Conservation (phyloP, 805 yeast species). For the Candida awuae region DNA sequence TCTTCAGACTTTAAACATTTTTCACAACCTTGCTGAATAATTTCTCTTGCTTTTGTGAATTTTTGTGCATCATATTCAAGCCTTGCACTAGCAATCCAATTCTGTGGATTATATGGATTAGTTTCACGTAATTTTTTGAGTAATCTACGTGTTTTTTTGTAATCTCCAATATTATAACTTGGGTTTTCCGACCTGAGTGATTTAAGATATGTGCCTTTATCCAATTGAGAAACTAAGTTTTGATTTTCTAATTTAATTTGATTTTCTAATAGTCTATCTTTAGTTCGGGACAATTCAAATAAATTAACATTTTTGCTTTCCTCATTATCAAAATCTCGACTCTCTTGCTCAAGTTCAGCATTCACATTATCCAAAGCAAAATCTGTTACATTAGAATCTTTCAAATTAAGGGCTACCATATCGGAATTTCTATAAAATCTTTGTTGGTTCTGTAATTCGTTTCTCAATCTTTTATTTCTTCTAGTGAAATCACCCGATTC, state of each 20-base stretch:
- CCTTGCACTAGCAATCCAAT: slow-evolving; percentile 83
- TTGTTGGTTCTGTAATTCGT: slow-evolving; percentile 51
- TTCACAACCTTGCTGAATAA: slow-evolving; percentile 70
- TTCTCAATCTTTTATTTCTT: slow-evolving; percentile 63
- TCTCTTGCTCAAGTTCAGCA: slow-evolving; percentile 40
- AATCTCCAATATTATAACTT: slow-evolving; percentile 40
- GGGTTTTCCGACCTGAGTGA: slow-evolving; percentile 29
- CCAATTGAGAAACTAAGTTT: slow-evolving; percentile 17
- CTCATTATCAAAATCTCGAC: slow-evolving; percentile 5
- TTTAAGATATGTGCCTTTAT: slow-evolving; percentile 34
- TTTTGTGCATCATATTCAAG: slow-evolving; percentile 62
- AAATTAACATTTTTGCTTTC: slow-evolving; percentile 33
- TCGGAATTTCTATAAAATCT: slow-evolving; percentile 84
- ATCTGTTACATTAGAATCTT: slow-evolving; percentile 29
- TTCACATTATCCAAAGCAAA: slow-evolving; percentile 19
- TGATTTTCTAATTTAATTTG: slow-evolving; percentile 1
- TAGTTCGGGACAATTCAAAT: slow-evolving; percentile 29
- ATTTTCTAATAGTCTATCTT: slow-evolving; percentile 10
- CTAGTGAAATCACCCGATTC: slow-evolving; percentile 85
- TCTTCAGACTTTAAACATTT: slow-evolving; percentile 59
- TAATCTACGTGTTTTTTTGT: slow-evolving; percentile 48
- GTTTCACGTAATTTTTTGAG: slow-evolving; percentile 61
- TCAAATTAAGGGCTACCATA: slow-evolving; percentile 36
- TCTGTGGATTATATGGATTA: slow-evolving; percentile 64
- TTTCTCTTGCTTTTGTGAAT: slow-evolving; percentile 44